phyloP scores from a whole-genome alignment of 2,329 filamentous ascomycete genomes.

The Tolypocladium ovalisporum region DNA sequence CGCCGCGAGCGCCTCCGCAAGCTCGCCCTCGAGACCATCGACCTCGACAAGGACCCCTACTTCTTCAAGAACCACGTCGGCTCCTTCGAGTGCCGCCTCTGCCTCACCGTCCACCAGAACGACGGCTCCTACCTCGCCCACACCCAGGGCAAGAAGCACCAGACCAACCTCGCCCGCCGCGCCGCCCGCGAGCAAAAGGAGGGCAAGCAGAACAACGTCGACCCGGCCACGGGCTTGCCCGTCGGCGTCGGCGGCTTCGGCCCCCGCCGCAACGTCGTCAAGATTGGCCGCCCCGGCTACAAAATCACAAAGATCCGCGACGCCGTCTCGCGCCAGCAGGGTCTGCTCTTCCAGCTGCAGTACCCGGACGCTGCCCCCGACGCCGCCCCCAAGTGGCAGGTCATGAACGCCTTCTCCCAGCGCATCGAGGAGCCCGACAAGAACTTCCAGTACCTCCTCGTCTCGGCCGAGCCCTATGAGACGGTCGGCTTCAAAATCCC shows the following conservation, averaged over 20 bases:
- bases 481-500: constrained; percentile 95
- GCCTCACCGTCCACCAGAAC: constrained; percentile 95
- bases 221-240: constrained; percentile 58
- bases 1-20: constrained; percentile 94
- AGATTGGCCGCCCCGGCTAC: constrained; percentile 93
- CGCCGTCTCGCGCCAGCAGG: constrained; percentile 76
- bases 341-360: constrained; percentile 89
- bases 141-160: constrained; percentile 96
- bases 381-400: constrained; percentile 72
- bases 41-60: constrained; percentile 98
- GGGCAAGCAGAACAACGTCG: constrained; percentile 58
- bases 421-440: constrained; percentile 91
- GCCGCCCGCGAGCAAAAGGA: constrained; percentile 94
- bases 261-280: constrained; percentile 74
- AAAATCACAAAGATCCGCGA: constrained; percentile 96
- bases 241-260: constrained; percentile 60
- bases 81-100: constrained; percentile 94
- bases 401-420: constrained; percentile 98
- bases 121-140: constrained; percentile 98
- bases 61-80: constrained; percentile 99
- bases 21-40: constrained; percentile 96
- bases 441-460: constrained; percentile 85
- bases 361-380: constrained; percentile 80
- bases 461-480: constrained; percentile 96
- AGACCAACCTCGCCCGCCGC: constrained; percentile 92